A percentile compares a stretch with the other conserved stretches of the same genome.
phyloP scores from a whole-genome alignment of 179 eudicot species.

The Beta corolliflora region DNA sequence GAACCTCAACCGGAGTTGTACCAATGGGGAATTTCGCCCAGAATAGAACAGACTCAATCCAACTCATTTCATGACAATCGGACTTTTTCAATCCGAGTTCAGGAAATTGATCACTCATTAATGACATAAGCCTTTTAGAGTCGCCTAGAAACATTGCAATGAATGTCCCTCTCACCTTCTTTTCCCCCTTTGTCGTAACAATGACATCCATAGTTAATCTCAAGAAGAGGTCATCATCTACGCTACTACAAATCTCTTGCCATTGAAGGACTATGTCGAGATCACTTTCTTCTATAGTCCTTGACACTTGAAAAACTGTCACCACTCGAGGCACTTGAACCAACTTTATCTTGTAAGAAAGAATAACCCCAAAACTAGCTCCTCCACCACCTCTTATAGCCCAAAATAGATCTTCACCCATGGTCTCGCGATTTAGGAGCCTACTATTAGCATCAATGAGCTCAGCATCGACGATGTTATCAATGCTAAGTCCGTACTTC shows the following conservation, averaged over 20 bases:
- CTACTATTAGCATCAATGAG: constrained; percentile 30
- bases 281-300: constrained; percentile 24
- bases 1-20: background rate
- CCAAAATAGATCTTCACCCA: constrained; percentile 35
- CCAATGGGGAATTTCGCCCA: constrained; percentile 17
- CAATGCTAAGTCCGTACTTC: constrained; percentile 32
- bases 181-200: background rate
- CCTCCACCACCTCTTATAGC: constrained; percentile 40
- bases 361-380: constrained; percentile 38
- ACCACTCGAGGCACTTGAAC: constrained; percentile 32
- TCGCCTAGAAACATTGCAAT: constrained; percentile 28
- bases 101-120: constrained; percentile 28
- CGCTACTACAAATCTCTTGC: constrained; percentile 31
- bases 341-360: constrained; percentile 34
- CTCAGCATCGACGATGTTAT: constrained; percentile 36
- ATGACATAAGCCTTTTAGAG: constrained; percentile 8
- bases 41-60: constrained; percentile 33
- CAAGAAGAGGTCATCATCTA: constrained; percentile 29
- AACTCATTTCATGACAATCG: constrained; percentile 36
- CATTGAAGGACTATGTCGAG: constrained; percentile 31
- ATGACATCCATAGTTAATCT: constrained; percentile 11
- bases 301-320: constrained; percentile 33
- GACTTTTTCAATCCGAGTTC: constrained; percentile 23
- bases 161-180: constrained; percentile 26
- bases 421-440: constrained; percentile 20